A percentile compares a stretch with the other conserved stretches of the same genome.
These are phyloP conservation scores for Ilyonectria destructans DNA, from an alignment of 2,329 filamentous ascomycete genomes.

Conservation along the genomic window DNA sequence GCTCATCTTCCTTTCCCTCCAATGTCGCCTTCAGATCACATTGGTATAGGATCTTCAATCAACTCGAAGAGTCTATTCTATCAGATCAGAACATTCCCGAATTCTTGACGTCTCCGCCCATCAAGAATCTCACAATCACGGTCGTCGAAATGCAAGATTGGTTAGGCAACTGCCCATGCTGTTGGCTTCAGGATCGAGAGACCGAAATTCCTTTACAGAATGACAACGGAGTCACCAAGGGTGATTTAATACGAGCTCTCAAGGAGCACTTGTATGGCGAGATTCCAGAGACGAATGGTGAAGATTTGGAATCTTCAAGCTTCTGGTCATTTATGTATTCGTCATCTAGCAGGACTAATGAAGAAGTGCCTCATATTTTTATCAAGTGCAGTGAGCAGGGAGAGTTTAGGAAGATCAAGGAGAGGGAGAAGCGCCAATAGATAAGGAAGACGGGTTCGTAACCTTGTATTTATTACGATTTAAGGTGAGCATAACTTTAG, in stretches of 20 bases:
- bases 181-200: neutral
- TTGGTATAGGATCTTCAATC: neutral
- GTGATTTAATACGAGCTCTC: neutral
- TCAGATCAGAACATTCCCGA: neutral
- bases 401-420: neutral
- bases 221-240: neutral
- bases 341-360: neutral
- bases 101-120: neutral
- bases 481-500: too few relatives aligned
- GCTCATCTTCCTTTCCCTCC: neutral
- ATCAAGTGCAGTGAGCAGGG: neutral
- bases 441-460: neutral
- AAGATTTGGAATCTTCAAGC: neutral
- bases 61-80: neutral
- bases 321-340: too few relatives aligned
- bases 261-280: neutral
- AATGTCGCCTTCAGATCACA: neutral
- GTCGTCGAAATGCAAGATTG: neutral
- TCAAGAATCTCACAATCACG: neutral
- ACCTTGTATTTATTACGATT: neutral
- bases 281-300: neutral
- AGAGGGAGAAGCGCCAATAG: neutral
- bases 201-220: neutral
- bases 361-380: neutral
- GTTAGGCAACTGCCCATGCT: neutral